phyloP scores from a whole-genome alignment of 768 basidiomycete genomes.

The Naganishia randhawae region DNA sequence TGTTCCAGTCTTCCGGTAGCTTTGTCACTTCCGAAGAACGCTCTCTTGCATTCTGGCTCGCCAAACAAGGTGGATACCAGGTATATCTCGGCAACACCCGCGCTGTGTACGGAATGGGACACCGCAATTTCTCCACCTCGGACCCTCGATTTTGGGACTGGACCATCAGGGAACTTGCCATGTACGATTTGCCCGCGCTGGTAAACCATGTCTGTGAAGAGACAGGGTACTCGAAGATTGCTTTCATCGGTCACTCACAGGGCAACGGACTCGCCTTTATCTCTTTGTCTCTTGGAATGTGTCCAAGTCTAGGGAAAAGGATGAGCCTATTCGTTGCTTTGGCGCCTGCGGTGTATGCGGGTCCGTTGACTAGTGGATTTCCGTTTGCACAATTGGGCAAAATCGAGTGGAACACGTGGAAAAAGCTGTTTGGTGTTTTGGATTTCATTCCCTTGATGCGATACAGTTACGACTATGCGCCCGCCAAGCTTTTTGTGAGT shows the following conservation, averaged over 20 bases:
- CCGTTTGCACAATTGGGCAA: constrained; percentile 54
- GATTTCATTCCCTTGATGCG: constrained; percentile 58
- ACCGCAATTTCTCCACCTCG: constrained; percentile 50
- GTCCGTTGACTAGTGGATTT: constrained; percentile 55
- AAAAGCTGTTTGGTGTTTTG: constrained; percentile 55
- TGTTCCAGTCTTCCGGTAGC: constrained; percentile 56
- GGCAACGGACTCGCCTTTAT: constrained; percentile 57
- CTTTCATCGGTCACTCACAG: constrained; percentile 58
- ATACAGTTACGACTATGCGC: constrained; percentile 54
- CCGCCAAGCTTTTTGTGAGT: constrained; percentile 52
- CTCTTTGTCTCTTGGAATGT: constrained; percentile 56
- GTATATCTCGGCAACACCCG: constrained; percentile 54
- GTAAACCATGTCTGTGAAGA: constrained; percentile 55
- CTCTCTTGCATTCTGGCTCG: constrained; percentile 57
- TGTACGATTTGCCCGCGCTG: constrained; percentile 57
- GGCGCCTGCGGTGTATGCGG: constrained; percentile 57
- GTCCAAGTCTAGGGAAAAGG: constrained; percentile 54
- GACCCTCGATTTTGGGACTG: constrained; percentile 59
- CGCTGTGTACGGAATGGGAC: constrained; percentile 57
- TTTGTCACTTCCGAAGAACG: constrained; percentile 58
- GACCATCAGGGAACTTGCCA: constrained; percentile 56
- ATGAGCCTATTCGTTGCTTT: constrained; percentile 55
- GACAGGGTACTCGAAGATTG: constrained; percentile 56
- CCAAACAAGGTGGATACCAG: constrained; percentile 55
- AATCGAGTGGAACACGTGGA: constrained; percentile 56